These are phyloP conservation scores for Fusarium sp. DNA, from an alignment of 2,329 filamentous ascomycete species.

Conservation along the genomic window DNA sequence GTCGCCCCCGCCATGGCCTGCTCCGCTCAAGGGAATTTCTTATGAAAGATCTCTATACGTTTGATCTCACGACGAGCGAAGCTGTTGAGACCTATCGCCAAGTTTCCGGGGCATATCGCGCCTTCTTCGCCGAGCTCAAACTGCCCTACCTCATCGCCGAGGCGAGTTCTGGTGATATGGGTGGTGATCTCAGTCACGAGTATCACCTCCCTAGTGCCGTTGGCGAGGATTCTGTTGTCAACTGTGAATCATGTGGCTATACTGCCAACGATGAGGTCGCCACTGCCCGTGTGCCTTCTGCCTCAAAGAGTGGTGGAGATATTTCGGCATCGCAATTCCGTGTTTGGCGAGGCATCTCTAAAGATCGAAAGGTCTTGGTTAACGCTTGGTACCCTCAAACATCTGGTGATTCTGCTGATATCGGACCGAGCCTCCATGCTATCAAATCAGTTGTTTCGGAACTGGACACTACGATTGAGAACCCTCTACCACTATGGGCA, in stretches of 20 bases:
- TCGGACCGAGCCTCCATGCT: constrained; percentile 64
- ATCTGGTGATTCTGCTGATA: constrained; percentile 42
- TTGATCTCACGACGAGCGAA: constrained; percentile 75
- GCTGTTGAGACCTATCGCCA: constrained; percentile 84
- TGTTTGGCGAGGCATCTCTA: constrained; percentile 73
- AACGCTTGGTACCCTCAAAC: constrained; percentile 73
- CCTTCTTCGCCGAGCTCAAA: constrained; percentile 84
- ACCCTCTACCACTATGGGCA: constrained; percentile 66
- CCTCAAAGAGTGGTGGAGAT: neutral
- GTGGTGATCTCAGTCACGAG: constrained; percentile 91
- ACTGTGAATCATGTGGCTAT: constrained; percentile 78
- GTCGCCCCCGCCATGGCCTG: constrained; percentile 87
- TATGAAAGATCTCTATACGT: constrained; percentile 99
- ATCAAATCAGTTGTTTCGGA: constrained; percentile 75
- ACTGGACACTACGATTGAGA: constrained; percentile 77
- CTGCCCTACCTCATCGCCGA: constrained; percentile 86
- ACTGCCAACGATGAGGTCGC: constrained; percentile 91
- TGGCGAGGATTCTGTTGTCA: constrained; percentile 88
- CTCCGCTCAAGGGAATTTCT: constrained; percentile 90
- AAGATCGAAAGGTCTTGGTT: constrained; percentile 75
- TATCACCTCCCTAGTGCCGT: constrained; percentile 85
- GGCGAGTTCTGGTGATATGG: constrained; percentile 96
- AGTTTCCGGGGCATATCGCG: constrained; percentile 78
- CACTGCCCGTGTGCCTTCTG: constrained; percentile 44
- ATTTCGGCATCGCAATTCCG: constrained; percentile 41